Conservation (phyloP, 1,284 basidiomycete genomes). For the Polyporus tsugae region DNA sequence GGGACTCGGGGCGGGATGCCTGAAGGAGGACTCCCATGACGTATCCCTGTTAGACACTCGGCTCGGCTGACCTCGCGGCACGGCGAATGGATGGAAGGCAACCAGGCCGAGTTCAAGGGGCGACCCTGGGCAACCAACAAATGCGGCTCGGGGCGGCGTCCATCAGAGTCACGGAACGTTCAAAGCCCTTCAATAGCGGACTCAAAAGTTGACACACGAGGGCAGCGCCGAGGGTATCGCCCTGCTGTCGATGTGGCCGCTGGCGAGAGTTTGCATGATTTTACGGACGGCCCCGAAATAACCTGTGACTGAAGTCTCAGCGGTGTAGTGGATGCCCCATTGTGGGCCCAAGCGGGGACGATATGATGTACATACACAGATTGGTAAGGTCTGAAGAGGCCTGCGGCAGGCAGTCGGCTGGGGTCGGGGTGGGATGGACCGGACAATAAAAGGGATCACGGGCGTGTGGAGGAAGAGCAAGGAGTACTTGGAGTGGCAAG, state of each 20-base stretch:
- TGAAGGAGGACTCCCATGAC: conserved; percentile 2
- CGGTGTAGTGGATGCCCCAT: conserved; percentile 9
- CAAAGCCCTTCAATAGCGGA: not conserved
- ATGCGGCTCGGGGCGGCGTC: not conserved
- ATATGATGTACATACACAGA: conserved; percentile 4
- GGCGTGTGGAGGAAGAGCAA: not conserved
- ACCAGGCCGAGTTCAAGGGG: not conserved
- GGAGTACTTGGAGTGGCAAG: not conserved
- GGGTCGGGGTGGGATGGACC: not conserved
- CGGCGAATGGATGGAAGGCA: not conserved
- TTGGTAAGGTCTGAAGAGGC: conserved; percentile 7
- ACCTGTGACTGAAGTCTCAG: conserved; percentile 2
- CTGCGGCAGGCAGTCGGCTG: not conserved
- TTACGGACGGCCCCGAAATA: not conserved
- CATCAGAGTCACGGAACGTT: not conserved
- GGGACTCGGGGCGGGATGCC: not conserved
- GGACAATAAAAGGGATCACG: not conserved
- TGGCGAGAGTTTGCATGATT: not conserved
- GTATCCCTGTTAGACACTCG: conserved; percentile 5
- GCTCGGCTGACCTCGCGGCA: not conserved
- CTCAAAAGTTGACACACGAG: not conserved
- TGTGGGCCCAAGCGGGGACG: conserved; percentile 15
- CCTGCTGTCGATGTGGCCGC: not conserved
- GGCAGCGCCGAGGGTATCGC: not conserved
- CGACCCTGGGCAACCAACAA: not conserved